These are phyloP conservation scores for Tylopilus orsonianus DNA, from an alignment of 1,284 basidiomycete genomes.

Conservation along the genomic window DNA sequence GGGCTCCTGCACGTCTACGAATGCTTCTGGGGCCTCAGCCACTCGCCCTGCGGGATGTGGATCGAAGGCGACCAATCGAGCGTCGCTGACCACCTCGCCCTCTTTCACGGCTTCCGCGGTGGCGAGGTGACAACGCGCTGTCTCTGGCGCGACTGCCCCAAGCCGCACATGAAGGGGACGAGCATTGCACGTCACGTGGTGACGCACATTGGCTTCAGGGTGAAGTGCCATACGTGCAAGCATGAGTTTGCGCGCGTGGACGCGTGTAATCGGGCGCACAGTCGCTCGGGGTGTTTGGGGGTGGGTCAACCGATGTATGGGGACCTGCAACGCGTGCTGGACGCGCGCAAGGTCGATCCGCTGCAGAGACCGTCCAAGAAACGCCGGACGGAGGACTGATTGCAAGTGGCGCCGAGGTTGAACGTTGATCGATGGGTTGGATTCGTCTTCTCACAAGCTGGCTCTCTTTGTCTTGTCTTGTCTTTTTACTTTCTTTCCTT, in stretches of 20 bases:
- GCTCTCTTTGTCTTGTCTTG: neutral
- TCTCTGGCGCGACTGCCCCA: conserved; percentile 32
- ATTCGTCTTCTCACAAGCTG: conserved; percentile 9
- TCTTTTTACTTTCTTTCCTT: neutral
- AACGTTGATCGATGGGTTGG: neutral
- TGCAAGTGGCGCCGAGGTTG: too few species aligned
- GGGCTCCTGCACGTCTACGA: conserved; percentile 33
- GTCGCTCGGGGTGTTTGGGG: conserved; percentile 32
- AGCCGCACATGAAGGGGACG: conserved; percentile 34
- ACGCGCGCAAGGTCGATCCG: conserved; percentile 29
- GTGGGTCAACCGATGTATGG: conserved; percentile 35
- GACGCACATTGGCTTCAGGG: conserved; percentile 32
- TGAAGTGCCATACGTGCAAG: conserved; percentile 33
- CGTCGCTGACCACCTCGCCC: conserved; percentile 34
- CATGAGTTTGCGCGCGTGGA: conserved; percentile 35
- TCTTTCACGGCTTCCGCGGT: conserved; percentile 32
- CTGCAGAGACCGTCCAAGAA: conserved; percentile 29
- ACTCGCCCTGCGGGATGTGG: conserved; percentile 34
- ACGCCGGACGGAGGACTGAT: conserved; percentile 31
- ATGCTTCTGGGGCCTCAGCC: conserved; percentile 28
- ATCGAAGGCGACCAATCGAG: conserved; percentile 35
- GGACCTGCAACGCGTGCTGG: conserved; percentile 27
- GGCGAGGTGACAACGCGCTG: conserved; percentile 33
- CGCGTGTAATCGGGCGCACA: conserved; percentile 37
- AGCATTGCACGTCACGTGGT: conserved; percentile 36